Base-by-base conservation (phyloP, 2,329 filamentous ascomycete species). In the Pezicula neosporulosa region DNA sequence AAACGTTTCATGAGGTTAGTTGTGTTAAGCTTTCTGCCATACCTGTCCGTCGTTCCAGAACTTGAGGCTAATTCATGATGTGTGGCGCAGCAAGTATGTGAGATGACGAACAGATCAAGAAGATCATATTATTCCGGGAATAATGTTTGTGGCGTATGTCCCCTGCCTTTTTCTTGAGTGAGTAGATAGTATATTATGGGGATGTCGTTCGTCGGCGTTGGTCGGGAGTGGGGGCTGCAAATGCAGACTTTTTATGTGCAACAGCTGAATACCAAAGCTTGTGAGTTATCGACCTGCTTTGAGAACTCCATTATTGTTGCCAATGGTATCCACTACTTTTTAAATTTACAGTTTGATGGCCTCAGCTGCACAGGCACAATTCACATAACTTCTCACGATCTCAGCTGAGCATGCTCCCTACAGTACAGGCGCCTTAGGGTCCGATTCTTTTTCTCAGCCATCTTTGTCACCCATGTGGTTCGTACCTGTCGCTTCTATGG, bases 1-100 rank as follows among this genome's bases (percentile, higher is more conserved):
- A 94, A 92, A 73, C 86, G 91, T 57, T 99, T 99, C 70, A 99
- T 99, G 94, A 77, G 65, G 65, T 67, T 46, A 48, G 63, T 63
- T 27, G 41, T 24, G 49, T 18, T 18, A 55, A 49, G 35, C 47
- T 47, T 54, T 42, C 9, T 19, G 16, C 21, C 27, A 16, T 36
- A 36, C 6, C 24, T 24, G 19, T 36, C 35, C 6, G n/a, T 48
- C 16, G 42, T 35, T 18, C 27, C 18, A 24, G 15, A 21, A 54
- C 27, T 39, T 53, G 49, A 44, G 49, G 50, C 59, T 60, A 58
- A 63, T 21, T 7, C 45, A 15, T 38, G 3, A 38, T 47, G 39
- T 53, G 36, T 54, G 42, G 45, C 42, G 51, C 24, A 50, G 24
- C 18, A 68, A 68, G 60, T 68, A 68, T 52, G 66, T 68, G 55